Evolutionary conservation across 768 basidiomycete species (phyloP).

Genomic region (Leccinum truebloodii): DNA sequence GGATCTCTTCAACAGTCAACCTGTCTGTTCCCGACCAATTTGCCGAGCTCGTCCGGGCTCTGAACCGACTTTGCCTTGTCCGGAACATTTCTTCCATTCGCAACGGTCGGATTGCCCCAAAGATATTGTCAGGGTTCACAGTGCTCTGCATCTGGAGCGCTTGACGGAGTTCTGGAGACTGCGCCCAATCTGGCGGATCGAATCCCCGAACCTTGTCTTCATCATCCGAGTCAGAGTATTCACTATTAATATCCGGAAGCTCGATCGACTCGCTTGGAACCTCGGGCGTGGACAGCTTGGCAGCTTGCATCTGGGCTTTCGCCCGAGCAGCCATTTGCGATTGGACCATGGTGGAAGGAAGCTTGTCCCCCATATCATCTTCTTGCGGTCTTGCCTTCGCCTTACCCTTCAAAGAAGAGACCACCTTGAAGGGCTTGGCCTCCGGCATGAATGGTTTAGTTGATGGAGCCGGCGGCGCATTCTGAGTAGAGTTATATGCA

Average conservation of each 20-base stretch:
- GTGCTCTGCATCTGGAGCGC: conserved; percentile 81
- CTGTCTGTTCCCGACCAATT: conserved; percentile 96
- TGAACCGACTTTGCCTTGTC: conserved; percentile 73
- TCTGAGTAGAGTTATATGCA: conserved; percentile 41
- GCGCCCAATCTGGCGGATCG: conserved; percentile 85
- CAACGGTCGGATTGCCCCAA: conserved; percentile 84
- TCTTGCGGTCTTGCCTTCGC: conserved; percentile 48
- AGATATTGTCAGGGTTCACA: conserved; percentile 90
- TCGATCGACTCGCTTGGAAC: conserved; percentile 81
- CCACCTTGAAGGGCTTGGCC: conserved; percentile 38
- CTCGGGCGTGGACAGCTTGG: conserved; percentile 46
- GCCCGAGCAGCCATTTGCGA: conserved; percentile 72
- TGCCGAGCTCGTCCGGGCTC: conserved; percentile 89
- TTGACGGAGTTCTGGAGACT: conserved; percentile 81
- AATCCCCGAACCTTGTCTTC: conserved; percentile 76
- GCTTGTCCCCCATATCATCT: conserved; percentile 47
- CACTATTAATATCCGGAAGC: conserved; percentile 93
- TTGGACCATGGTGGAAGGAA: conserved; percentile 64
- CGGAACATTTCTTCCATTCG: conserved; percentile 95
- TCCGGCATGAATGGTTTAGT: conserved; percentile 33
- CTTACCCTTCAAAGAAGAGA: conserved; percentile 46
- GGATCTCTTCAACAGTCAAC: conserved; percentile 80
- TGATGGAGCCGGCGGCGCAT: conserved; percentile 29
- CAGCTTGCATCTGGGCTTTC: conserved; percentile 65
- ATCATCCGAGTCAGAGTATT: conserved; percentile 96